phyloP scores from a whole-genome alignment of 2,329 filamentous ascomycete genomes.

The Hypoxylon sp. region DNA sequence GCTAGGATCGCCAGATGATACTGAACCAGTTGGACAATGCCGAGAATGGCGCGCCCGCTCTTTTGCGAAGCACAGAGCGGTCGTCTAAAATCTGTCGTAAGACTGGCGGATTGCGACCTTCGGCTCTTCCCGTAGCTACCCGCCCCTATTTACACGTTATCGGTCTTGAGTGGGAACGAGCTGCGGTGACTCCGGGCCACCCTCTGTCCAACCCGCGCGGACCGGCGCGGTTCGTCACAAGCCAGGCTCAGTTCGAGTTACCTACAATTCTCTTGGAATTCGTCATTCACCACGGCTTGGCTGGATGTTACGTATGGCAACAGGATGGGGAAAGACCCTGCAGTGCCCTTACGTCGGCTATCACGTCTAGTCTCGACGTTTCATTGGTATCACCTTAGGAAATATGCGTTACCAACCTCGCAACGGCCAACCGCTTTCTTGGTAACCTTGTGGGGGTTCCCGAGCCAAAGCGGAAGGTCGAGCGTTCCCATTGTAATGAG shows the following conservation, averaged over 20 bases:
- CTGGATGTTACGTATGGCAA: slow-evolving; percentile 34
- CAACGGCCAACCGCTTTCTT: slow-evolving; percentile 27
- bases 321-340: slow-evolving; percentile 28
- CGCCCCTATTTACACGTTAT: slow-evolving; percentile 19
- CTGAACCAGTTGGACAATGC: slow-evolving; percentile 23
- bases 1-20: slow-evolving; percentile 40
- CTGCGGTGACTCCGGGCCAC: slow-evolving; percentile 28
- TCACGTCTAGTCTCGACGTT: slow-evolving; percentile 30
- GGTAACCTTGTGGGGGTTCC: slow-evolving; percentile 42
- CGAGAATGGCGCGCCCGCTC: slow-evolving; percentile 29
- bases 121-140: slow-evolving; percentile 37
- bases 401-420: slow-evolving; percentile 35
- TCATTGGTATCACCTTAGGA: slow-evolving; percentile 28
- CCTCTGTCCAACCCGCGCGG: slow-evolving; percentile 25
- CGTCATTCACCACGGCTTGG: slow-evolving; percentile 1
- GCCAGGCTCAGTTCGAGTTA: slow-evolving; percentile 9
- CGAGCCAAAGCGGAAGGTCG: slow-evolving; percentile 44
- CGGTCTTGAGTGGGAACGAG: slow-evolving; percentile 35
- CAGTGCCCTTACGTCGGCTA: slow-evolving; percentile 22
- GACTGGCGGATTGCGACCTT: slow-evolving; percentile 42
- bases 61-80: slow-evolving; percentile 31
- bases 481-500: slow-evolving; percentile 35
- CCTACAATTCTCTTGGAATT: slow-evolving; percentile 19
- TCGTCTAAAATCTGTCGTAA: slow-evolving; percentile 43
- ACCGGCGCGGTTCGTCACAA: slow-evolving; percentile 27